phyloP scores from a whole-genome alignment of 805 yeast genomes.

The Clavispora vitiphila region DNA sequence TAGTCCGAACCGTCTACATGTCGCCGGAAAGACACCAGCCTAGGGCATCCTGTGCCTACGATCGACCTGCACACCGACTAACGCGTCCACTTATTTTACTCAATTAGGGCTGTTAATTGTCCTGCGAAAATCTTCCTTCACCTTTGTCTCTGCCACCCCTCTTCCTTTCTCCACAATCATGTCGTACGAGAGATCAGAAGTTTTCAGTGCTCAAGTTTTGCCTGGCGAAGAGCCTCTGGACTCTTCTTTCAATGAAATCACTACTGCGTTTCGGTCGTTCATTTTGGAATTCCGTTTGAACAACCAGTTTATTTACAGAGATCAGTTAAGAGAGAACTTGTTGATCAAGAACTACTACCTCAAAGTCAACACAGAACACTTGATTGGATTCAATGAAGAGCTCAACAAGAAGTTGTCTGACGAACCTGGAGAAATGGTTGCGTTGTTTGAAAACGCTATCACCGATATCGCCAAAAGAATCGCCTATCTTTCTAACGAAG shows the following conservation, averaged over 20 bases:
- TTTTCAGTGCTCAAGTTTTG: slow-evolving; percentile 72
- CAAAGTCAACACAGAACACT: slow-evolving; percentile 74
- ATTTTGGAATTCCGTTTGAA: slow-evolving; percentile 81
- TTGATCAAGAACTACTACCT: slow-evolving; percentile 69
- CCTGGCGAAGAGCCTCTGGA: slow-evolving; percentile 76
- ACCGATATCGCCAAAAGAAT: slow-evolving; percentile 82
- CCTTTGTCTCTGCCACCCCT: not conserved
- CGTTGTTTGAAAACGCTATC: slow-evolving; percentile 76
- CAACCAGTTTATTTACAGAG: slow-evolving; percentile 80
- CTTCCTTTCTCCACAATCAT: slow-evolving; percentile 22
- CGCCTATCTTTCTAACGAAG: slow-evolving; percentile 49
- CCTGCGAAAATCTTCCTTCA: not conserved
- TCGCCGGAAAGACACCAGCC: no score
- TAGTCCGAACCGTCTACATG: no score
- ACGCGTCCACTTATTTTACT: slow-evolving; percentile 5
- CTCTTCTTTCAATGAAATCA: slow-evolving; percentile 61
- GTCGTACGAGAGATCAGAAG: slow-evolving; percentile 73
- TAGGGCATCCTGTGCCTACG: not conserved
- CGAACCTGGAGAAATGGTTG: slow-evolving; percentile 84
- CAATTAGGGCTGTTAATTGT: not conserved
- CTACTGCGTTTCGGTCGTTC: slow-evolving; percentile 74
- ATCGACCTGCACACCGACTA: not conserved
- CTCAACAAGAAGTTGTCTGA: slow-evolving; percentile 78
- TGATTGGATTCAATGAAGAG: slow-evolving; percentile 85
- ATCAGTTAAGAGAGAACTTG: slow-evolving; percentile 83